phyloP scores from a whole-genome alignment of 768 basidiomycete species.

The Lentinus tigrinus region DNA sequence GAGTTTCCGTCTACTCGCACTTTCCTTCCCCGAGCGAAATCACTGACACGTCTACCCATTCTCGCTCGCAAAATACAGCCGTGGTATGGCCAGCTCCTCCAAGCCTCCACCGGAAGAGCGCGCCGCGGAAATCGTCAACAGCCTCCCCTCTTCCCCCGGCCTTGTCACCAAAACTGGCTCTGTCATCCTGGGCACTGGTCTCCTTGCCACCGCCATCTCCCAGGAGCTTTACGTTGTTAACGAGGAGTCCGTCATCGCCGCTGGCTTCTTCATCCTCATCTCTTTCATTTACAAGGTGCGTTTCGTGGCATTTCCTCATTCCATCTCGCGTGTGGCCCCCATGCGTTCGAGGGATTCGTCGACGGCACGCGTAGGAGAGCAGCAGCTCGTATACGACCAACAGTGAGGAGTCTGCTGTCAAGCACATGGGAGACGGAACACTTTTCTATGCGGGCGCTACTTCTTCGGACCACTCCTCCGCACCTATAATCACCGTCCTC shows the following conservation, averaged over 20 bases:
- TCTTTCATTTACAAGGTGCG: constrained; percentile 78
- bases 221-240: constrained; percentile 97
- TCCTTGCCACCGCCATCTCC: constrained; percentile 89
- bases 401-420: no score
- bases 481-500: neutral
- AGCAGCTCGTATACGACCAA: no score
- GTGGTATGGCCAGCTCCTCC: constrained; percentile 59
- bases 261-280: constrained; percentile 81
- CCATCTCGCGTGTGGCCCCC: no score
- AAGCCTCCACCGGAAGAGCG: constrained; percentile 78
- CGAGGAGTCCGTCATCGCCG: constrained; percentile 89
- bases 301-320: no score
- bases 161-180: constrained; percentile 95
- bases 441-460: neutral
- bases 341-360: no score
- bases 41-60: neutral
- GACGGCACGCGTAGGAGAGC: no score
- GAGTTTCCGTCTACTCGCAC: constrained; percentile 12
- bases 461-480: neutral
- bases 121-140: constrained; percentile 88
- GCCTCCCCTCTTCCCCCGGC: constrained; percentile 78
- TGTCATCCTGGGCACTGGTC: constrained; percentile 86
- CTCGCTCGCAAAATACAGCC: constrained; percentile 49
- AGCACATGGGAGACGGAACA: no score
- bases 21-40: neutral